Evolutionary conservation across 345 rosid genomes (phyloP), one percentile per base, ranked within the genome.

Genomic region (Aquilaria malaccensis): DNA sequence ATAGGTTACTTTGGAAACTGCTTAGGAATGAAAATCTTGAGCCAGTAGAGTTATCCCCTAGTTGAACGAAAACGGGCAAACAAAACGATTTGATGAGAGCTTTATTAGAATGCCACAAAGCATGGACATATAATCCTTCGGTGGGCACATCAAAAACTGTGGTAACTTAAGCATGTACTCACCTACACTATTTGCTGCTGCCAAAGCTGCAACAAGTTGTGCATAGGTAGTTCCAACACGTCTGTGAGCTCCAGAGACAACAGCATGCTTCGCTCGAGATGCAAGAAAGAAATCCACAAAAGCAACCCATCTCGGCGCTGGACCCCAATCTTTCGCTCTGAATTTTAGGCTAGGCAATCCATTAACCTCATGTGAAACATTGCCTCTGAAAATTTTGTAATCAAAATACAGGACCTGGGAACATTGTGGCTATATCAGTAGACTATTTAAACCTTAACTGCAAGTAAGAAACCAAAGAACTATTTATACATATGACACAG

Each of bases 301-400:
- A 10, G 97, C 97, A 68, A 87, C 97, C 96, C 97, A 90, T 76
- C 96, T 75, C 9, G 97, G 97, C 52, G 95, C 92, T 7, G 95
- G 95, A 33, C 97, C 97, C 95, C 97, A 90, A 70, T 90, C 97
- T 71, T 79, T 90, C 58, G 67, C 77, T 73, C 95, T 79, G 62
- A 85, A 90, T 50, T 74, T 90, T 70, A 79, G 55, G 65, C 55
- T 76, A 12, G 63, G 75, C 57, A 74, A 63, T 29, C 68, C 72
- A 33, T 74, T 81, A 10, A 69, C 77, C 51, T 69, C 67, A 29
- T 51, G 71, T 45, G 85, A 70, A 37, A 87, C 74, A 29, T 71
- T 79, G 54, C 97, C 95, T 66, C 62, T 70, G 76, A 73, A 90
- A 62, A 53, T 68, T 74, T 84, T 78, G 67, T 83, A 84, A 65